Evolutionary conservation across 768 basidiomycete genomes (phyloP), one percentile per base, ranked within the genome.

Genomic region (Rhodotorula babjevae): DNA sequence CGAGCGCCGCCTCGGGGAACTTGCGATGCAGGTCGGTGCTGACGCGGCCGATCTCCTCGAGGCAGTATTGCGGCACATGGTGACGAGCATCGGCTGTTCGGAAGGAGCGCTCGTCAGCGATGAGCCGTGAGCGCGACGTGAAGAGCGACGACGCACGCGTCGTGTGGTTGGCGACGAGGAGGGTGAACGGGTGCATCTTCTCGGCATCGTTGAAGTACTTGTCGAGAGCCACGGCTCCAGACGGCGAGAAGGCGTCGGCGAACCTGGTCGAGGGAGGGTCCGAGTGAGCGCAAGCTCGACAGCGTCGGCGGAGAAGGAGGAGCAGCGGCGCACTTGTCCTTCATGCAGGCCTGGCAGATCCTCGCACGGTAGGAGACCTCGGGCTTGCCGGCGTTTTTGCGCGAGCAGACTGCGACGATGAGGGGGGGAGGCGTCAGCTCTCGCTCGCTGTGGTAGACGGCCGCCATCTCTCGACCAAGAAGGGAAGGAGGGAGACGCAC

Each of bases 301-400:
- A 36, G 9, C 5, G 36, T n/a, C n/a, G 36, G 36, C 36, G 36
- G 36, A 36, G 36, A 36, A 9, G 36, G 36, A 36, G 5, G 36
- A 36, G 36, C 36, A 5, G 36, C 36, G 36, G 9, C 36, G 36
- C 36, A 36, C 36, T 53, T 64, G 16, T 67, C 50, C 33, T 67
- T 68, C 42, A 64, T 14, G 52, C 66, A 68, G 1, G 46, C 42
- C 4, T 21, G 27, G 52, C 71, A 72, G 58, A 72, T 63, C 8
- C 71, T 29, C 18, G 56, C 61, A 10, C 71, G 66, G 57, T 18
- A 64, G 56, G 25, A 55, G 11, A 58, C 40, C 23, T 72, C 71
- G 49, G 61, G 25, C 61, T 68, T 67, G 27, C 71, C 71, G 14
- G 71, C 71, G 42, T 64, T 60, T 62, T 33, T 60, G n/a, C 61